Percentiles rank a stretch among this genome's conserved stretches.
Conservation (phyloP, 140 eudicot species). For the Oenanthe javanica region DNA sequence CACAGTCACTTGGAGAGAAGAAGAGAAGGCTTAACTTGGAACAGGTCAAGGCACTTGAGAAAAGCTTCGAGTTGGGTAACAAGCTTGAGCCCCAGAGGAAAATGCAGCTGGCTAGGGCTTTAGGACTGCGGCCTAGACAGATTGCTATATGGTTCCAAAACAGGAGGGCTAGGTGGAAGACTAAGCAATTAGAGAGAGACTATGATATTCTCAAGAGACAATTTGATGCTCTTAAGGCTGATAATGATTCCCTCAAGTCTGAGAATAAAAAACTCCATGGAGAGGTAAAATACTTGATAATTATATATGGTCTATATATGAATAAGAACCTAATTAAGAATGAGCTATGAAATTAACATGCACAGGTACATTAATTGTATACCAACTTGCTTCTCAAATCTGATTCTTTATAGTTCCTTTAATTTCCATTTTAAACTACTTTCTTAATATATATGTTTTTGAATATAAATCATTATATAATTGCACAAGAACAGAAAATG, state of each 20-base stretch:
- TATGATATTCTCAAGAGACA: constrained; percentile 64
- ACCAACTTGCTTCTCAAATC: not conserved
- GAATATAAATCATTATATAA: too few relatives aligned
- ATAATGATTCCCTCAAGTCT: constrained; percentile 55
- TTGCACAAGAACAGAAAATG: not conserved
- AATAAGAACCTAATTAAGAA: not conserved
- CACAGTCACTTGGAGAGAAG: constrained; percentile 56
- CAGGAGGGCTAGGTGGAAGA: constrained; percentile 77
- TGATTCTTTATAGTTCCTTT: not conserved
- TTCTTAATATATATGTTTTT: too few relatives aligned
- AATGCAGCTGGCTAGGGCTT: constrained; percentile 67
- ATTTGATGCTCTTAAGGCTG: constrained; percentile 53
- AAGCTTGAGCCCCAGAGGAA: constrained; percentile 74
- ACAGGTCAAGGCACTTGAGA: constrained; percentile 75
- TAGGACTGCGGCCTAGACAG: constrained; percentile 73
- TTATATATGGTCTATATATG: too few relatives aligned
- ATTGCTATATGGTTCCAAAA: constrained; percentile 85
- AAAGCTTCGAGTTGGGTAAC: constrained; percentile 68
- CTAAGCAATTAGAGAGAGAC: constrained; percentile 68
- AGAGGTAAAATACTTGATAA: constrained; percentile 30
- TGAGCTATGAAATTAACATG: not conserved
- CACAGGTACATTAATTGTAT: not conserved
- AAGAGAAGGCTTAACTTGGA: constrained; percentile 64
- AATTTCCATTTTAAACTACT: not conserved
- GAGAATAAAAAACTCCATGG: constrained; percentile 57